Base-by-base conservation (phyloP, 2,329 filamentous ascomycete species). In the Sporothrix dimorphospora region DNA sequence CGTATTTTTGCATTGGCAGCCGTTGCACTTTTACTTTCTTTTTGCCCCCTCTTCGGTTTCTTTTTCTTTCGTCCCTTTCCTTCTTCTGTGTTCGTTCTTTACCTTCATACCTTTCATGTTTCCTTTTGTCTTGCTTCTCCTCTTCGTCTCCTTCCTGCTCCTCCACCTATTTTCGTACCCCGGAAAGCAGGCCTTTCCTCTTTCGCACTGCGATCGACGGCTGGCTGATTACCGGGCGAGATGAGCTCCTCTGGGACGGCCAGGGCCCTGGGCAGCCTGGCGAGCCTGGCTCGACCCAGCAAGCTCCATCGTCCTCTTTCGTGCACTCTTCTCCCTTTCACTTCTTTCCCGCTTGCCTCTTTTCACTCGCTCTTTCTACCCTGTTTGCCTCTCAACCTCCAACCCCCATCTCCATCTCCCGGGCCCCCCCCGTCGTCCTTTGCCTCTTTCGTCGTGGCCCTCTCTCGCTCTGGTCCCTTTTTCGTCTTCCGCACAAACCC, bases 181-280 rank as follows among this genome's bases (percentile, higher is more conserved):
- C 63, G 3, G 24, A 51, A 30, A 49, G 19, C 38, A 51, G 2
- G 27, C 65, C 45, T 53, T 67, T 49, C 65, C 45, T 38, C 65
- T n/a, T 67, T 21, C n/a, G 47, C 30, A 16, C 19, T 38, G 45
- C 16, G 45, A 51, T 67, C 65, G 27, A 27, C 65, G 30, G 63
- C 42, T 67, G 30, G 65, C 16, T 67, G 65, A 51, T 67, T 51
- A 51, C 65, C 65, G 27, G 45, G 42, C 45, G 40, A 67, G 63
- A 49, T 51, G 45, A 67, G 45, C 45, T 51, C 19, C n/a, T 67
- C 12, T 9, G 45, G 16, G 42, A 49, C 42, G 7, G 14, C 63
- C 63, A 66, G 63, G 63, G 38, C 21, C 59, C 59, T 27, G 59
- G 59, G 59, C 21, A 65, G 14, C 40, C 21, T 65, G 59, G 45